Base-by-base conservation (phyloP, 2,329 filamentous ascomycete genomes). In the Pseudohalonectria lignicola region DNA sequence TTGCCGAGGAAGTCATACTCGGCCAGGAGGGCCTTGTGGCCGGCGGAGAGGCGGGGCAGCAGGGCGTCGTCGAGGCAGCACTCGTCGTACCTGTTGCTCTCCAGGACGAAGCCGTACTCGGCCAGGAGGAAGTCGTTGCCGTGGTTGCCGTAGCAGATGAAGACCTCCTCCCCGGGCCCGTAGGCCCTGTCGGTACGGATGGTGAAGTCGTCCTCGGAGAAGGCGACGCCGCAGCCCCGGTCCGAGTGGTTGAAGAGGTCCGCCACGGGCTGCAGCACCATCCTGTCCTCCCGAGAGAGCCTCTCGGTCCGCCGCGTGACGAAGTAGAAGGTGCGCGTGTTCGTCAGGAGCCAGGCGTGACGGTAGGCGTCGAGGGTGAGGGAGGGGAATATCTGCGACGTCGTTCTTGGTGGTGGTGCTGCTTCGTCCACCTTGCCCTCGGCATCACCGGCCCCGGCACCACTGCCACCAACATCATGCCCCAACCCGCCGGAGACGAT, bases 61-160 rank as follows among this genome's bases (percentile, higher is more conserved):
- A 74, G 37, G 32, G 58, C 59, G 3, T 62, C 57, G 43, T 73
- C 68, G 1, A 73, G 55, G 15, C 49, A 50, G 3, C 62, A 55
- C 50, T 71, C 67, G 41, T 73, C 69, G 60, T 63, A 71, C 16
- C 55, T 51, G 49, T 73, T 72, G 20, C 54, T 49, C 5, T 45
- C 45, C 25, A 69, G 54, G 9, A 66, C 51, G 47, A 73, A 73
- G 8, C 69, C 69, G 45, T 73, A 87, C 56, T 86, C 81, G 2
- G 74, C 69, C 1, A 86, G 67, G n/a, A 86, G 60, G 46, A 82
- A 80, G 52, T 86, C 82, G 47, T 84, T 83, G 26, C 69, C 70
- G 52, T 86, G 82, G 1, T 68, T 56, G 5, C 82, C 82, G 47
- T 87, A 87, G 18, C 71, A 75, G 21, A 82, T 74, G 46, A 71